phyloP scores from a whole-genome alignment of 139 green algal species.

The Coelastrella sp. region DNA sequence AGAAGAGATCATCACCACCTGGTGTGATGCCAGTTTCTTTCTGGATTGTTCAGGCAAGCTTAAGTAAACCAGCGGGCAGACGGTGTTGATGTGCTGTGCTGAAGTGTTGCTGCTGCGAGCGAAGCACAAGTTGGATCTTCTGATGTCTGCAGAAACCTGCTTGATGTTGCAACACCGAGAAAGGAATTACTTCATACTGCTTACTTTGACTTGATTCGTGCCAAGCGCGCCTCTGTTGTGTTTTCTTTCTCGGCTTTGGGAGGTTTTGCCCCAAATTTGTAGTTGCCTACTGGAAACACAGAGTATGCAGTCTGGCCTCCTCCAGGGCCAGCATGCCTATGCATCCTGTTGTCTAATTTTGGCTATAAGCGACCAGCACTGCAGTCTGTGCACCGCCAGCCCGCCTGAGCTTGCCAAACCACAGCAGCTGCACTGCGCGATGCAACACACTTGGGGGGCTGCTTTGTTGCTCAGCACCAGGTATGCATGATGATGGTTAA shows the following conservation, averaged over 20 bases:
- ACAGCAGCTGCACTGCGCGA: too few species aligned
- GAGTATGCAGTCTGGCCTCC: conserved; percentile 71
- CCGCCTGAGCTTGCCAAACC: too few species aligned
- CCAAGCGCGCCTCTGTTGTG: conserved; percentile 68
- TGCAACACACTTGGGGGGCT: too few species aligned
- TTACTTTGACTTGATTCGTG: conserved; percentile 85
- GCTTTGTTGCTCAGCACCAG: too few species aligned
- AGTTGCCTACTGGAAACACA: conserved; percentile 87
- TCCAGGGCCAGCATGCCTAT: background rate
- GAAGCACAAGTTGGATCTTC: background rate
- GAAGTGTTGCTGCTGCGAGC: background rate
- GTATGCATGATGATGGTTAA: too few species aligned
- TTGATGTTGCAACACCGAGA: background rate
- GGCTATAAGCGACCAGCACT: too few species aligned
- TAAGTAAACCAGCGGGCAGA: background rate
- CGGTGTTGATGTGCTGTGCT: too few species aligned
- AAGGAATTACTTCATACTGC: background rate
- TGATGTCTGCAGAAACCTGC: background rate
- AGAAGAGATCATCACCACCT: background rate
- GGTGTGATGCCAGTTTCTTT: background rate
- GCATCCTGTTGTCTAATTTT: background rate
- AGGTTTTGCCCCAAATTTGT: conserved; percentile 92
- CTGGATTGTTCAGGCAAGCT: background rate
- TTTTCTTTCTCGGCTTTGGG: conserved; percentile 85
- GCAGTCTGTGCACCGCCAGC: too few species aligned